Conservation (phyloP, 176 grass and related monocot species). For the Eragrostis curvula region DNA sequence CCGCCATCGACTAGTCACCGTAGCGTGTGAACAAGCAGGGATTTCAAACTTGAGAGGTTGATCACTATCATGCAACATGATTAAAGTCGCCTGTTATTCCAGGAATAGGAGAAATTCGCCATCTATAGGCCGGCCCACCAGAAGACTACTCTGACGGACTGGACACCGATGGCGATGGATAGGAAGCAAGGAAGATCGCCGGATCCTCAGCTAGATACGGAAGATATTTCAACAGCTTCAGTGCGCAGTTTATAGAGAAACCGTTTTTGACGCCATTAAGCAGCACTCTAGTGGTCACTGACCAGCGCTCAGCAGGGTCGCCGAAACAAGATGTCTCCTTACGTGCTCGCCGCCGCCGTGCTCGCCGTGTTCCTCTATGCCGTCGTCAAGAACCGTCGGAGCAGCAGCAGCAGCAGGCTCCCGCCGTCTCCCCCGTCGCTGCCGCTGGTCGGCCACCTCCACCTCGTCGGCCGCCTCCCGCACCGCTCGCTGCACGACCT, state of each 20-base stretch:
- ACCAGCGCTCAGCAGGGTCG: not conserved
- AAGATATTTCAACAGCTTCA: not conserved
- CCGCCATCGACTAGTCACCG: too few species aligned
- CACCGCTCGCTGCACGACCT: constrained; percentile 61
- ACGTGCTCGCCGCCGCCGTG: constrained; percentile 25
- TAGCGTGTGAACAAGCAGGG: not conserved
- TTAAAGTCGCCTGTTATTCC: not conserved
- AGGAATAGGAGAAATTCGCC: not conserved
- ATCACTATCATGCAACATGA: not conserved
- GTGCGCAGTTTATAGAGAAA: not conserved
- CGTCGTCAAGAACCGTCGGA: constrained; percentile 7
- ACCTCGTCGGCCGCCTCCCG: constrained; percentile 42
- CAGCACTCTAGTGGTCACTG: not conserved
- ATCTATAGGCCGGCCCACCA: not conserved
- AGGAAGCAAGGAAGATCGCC: not conserved
- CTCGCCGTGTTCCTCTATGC: constrained; percentile 13
- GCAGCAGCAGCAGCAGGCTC: constrained; percentile 37
- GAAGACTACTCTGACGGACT: not conserved
- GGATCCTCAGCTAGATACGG: not conserved
- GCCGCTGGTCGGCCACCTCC: constrained; percentile 67
- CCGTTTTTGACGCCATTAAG: too few species aligned
- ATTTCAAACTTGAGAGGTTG: not conserved
- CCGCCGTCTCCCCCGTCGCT: constrained; percentile 66
- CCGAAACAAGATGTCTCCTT: constrained; percentile 3
- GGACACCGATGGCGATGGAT: too few species aligned